These are phyloP conservation scores for Scenedesmus sp. DNA, from an alignment of 163 green algal genomes.

Conservation along the genomic window DNA sequence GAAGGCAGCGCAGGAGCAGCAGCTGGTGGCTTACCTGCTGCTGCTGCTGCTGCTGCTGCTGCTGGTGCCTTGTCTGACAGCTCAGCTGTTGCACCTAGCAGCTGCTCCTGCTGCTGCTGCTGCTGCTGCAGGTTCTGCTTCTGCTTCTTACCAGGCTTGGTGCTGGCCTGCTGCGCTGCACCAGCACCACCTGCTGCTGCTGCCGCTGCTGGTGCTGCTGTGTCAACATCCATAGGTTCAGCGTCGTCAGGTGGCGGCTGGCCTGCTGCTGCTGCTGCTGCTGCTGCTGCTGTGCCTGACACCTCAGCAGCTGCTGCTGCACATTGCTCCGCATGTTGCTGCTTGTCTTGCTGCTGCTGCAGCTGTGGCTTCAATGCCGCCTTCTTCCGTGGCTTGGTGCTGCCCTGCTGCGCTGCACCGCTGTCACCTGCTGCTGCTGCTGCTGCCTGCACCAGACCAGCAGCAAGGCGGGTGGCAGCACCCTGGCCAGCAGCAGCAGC, in stretches of 20 bases:
- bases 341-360: not conserved
- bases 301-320: too few relatives aligned
- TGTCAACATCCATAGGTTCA: too few relatives aligned
- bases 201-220: not conserved
- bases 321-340: not conserved
- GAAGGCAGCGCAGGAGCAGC: not conserved
- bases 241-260: too few relatives aligned
- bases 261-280: not conserved
- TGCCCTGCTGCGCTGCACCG: not conserved
- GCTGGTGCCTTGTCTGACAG: not conserved
- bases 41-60: not conserved
- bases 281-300: not conserved
- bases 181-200: not conserved
- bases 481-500: too few relatives aligned
- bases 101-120: not conserved
- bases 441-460: not conserved
- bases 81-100: too few relatives aligned
- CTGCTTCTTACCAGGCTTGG: not conserved
- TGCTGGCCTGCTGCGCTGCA: not conserved
- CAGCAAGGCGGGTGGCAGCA: not conserved
- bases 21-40: not conserved
- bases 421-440: not conserved
- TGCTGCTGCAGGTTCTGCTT: not conserved
- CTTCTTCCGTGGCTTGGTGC: not conserved
- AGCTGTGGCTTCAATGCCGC: not conserved